These are phyloP conservation scores for Rachicladosporium sp. DNA, from an alignment of 2,329 filamentous ascomycete genomes.

Conservation along the genomic window DNA sequence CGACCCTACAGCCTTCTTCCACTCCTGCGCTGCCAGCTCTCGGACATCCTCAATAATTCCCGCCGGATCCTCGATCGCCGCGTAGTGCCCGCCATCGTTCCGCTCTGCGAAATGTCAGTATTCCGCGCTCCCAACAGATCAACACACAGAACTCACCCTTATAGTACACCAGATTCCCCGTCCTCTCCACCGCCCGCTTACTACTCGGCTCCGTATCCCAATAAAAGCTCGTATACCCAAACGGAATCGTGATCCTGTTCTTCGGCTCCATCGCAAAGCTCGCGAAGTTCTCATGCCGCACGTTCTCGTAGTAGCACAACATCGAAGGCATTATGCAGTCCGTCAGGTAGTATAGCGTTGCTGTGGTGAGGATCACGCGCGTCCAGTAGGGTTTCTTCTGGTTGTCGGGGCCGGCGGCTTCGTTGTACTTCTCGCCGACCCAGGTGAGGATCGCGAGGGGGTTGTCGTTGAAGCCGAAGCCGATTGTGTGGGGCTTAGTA, in stretches of 20 bases:
- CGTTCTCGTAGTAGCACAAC: slow-evolving; percentile 29
- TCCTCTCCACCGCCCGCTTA: slow-evolving; percentile 22
- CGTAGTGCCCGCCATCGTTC: slow-evolving; percentile 19
- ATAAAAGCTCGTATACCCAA: slow-evolving; percentile 27
- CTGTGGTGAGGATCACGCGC: slow-evolving; percentile 21
- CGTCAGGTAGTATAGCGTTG: slow-evolving; percentile 28
- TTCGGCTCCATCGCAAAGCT: slow-evolving; percentile 24
- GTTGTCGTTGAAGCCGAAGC: slow-evolving; percentile 30
- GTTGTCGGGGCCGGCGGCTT: slow-evolving; percentile 24
- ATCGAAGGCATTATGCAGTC: slow-evolving; percentile 26
- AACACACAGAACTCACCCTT: slow-evolving; percentile 11
- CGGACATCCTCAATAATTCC: slow-evolving; percentile 18
- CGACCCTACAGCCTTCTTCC: not conserved
- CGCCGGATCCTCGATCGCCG: slow-evolving; percentile 18
- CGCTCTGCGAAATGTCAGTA: slow-evolving; percentile 5
- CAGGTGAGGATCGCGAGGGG: slow-evolving; percentile 33
- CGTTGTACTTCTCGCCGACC: slow-evolving; percentile 33
- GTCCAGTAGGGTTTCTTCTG: slow-evolving; percentile 22
- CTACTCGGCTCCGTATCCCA: slow-evolving; percentile 27
- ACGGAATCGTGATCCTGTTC: slow-evolving; percentile 26
- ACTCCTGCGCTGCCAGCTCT: slow-evolving; percentile 10
- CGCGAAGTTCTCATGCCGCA: slow-evolving; percentile 27
- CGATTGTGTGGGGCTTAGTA: slow-evolving; percentile 29
- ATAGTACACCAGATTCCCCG: slow-evolving; percentile 28
- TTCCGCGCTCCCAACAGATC: not conserved